Percentiles rank a stretch among this genome's conserved stretches.
Conservation (phyloP, 2,329 filamentous ascomycete species). For the Hyphodiscus sp. region DNA sequence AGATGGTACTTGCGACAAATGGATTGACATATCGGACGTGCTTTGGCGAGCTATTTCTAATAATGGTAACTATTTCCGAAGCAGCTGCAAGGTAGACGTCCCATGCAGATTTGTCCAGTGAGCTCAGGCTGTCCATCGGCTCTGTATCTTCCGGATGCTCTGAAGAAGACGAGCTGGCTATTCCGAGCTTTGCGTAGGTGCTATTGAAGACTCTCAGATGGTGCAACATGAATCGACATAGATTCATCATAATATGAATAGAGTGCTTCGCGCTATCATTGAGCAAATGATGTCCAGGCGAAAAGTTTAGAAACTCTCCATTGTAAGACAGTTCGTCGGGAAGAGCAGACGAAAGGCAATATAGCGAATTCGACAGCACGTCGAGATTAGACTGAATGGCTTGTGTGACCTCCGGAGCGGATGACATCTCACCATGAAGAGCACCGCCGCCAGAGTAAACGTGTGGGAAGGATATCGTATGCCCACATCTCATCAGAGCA, state of each 20-base stretch:
- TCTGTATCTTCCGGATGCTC: neutral
- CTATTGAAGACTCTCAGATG: slow-evolving; percentile 12
- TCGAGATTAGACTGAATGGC: neutral
- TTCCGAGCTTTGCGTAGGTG: slow-evolving; percentile 1
- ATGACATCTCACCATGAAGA: neutral
- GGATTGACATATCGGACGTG: slow-evolving; percentile 15
- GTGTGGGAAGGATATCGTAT: neutral
- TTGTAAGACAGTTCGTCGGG: slow-evolving; percentile 4
- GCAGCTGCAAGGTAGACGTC: slow-evolving; percentile 12
- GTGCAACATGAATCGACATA: slow-evolving; percentile 15
- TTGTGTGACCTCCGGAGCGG: neutral
- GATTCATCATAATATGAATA: slow-evolving; percentile 16
- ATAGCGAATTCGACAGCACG: slow-evolving; percentile 9
- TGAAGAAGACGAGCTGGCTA: neutral
- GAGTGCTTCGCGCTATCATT: slow-evolving; percentile 9
- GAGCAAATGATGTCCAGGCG: neutral
- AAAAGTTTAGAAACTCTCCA: slow-evolving; percentile 8
- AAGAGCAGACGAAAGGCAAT: slow-evolving; percentile 10
- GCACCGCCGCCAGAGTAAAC: neutral
- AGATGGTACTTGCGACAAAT: slow-evolving; percentile 15
- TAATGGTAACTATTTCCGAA: slow-evolving; percentile 8
- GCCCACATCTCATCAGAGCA: neutral
- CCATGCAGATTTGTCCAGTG: slow-evolving; percentile 8
- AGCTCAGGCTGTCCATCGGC: neutral
- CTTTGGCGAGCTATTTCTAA: slow-evolving; percentile 5